phyloP scores from a whole-genome alignment of 768 basidiomycete genomes.

The Lyophyllum shimeji region DNA sequence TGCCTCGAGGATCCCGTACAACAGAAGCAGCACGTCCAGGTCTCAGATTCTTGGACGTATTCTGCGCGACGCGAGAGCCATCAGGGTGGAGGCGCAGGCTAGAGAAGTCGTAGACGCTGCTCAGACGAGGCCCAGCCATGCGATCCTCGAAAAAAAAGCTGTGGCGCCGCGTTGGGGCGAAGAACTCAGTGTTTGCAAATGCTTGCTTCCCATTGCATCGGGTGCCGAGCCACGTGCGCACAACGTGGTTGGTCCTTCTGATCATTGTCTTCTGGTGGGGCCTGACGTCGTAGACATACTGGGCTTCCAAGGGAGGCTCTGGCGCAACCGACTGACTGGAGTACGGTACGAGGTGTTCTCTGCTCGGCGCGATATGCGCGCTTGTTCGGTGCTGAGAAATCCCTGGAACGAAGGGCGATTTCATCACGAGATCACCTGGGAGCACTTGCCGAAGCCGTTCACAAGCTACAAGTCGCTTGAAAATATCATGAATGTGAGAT shows the following conservation, averaged over 20 bases:
- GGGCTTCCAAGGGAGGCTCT: neutral
- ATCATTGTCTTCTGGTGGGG: neutral
- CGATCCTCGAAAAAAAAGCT: neutral
- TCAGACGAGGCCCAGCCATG: constrained; percentile 37
- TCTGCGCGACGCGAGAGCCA: constrained; percentile 56
- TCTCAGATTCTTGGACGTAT: constrained; percentile 31
- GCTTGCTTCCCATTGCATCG: neutral
- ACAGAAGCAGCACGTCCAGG: constrained; percentile 33
- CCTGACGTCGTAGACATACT: no score
- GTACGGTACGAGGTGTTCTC: neutral
- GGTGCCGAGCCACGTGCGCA: constrained; percentile 3
- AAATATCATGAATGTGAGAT: no score
- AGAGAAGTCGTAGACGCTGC: constrained; percentile 64
- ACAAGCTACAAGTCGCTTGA: neutral
- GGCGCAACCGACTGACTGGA: neutral
- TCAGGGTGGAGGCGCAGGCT: constrained; percentile 65
- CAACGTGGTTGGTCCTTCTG: neutral
- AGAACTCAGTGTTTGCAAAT: neutral
- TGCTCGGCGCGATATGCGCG: neutral
- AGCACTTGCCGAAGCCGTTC: neutral
- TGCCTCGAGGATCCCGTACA: constrained; percentile 49
- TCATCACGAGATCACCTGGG: neutral
- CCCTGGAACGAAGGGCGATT: neutral
- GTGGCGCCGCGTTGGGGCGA: neutral
- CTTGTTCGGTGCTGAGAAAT: neutral